Conservation (phyloP, 2,329 filamentous ascomycete species). For the Fusarium algeriense region DNA sequence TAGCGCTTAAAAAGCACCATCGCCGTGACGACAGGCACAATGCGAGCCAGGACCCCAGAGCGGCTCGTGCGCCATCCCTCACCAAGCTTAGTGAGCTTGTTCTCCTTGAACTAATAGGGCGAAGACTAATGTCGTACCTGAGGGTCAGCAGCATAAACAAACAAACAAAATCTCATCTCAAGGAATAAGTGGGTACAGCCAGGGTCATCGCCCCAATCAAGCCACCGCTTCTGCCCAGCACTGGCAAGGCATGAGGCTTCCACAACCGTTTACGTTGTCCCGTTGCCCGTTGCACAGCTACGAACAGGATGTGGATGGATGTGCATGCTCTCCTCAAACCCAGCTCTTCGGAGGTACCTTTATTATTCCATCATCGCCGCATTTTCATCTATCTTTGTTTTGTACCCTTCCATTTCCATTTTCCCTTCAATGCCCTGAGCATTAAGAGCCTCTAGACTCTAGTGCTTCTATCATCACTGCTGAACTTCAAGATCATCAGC, state of each 20-base stretch:
- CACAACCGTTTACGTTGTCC: constrained; percentile 40
- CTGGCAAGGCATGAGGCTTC: constrained; percentile 31
- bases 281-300: constrained; percentile 49
- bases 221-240: constrained; percentile 31
- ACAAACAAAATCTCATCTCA: constrained; percentile 52
- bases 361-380: constrained; percentile 41
- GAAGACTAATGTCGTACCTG: constrained; percentile 45
- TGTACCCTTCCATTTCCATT: constrained; percentile 14
- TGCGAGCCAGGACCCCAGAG: constrained; percentile 19
- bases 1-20: constrained; percentile 45
- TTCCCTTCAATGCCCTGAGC: neutral
- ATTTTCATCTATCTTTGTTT: constrained; percentile 18
- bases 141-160: constrained; percentile 49
- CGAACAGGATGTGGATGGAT: constrained; percentile 28
- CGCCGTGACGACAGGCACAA: constrained; percentile 50
- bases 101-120: constrained; percentile 40
- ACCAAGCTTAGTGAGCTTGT: constrained; percentile 22
- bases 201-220: constrained; percentile 32
- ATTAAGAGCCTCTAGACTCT: constrained; percentile 10
- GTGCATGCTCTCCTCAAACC: constrained; percentile 17
- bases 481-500: constrained; percentile 32
- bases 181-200: constrained; percentile 33
- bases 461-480: constrained; percentile 9
- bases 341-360: constrained; percentile 35
- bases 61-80: constrained; percentile 46